Percentiles rank a stretch among this genome's conserved stretches.
phyloP scores from a whole-genome alignment of 2,329 filamentous ascomycete genomes.

The Pezicula rhizophila region DNA sequence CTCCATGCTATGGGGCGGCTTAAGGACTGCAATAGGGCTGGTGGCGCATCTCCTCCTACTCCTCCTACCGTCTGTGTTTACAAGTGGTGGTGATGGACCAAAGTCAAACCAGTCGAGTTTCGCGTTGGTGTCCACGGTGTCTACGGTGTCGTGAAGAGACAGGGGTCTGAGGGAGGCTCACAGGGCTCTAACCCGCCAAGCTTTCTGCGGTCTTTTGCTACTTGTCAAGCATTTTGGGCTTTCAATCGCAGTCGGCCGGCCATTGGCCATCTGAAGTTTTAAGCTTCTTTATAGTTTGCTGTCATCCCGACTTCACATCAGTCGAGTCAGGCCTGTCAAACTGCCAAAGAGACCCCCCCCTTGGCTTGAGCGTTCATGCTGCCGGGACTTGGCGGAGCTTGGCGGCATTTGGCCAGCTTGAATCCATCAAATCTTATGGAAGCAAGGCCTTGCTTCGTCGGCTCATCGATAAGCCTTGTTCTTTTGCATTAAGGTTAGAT shows the following conservation, averaged over 20 bases:
- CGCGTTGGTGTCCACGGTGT: slow-evolving; percentile 19
- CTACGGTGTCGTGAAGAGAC: slow-evolving; percentile 15
- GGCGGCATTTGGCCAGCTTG: slow-evolving; percentile 1
- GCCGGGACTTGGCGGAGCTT: not conserved
- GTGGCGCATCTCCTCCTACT: slow-evolving; percentile 9
- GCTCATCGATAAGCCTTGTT: slow-evolving; percentile 6
- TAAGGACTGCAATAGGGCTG: slow-evolving; percentile 6
- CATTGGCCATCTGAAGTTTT: slow-evolving; percentile 17
- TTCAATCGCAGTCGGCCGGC: slow-evolving; percentile 1
- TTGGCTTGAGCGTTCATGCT: not conserved
- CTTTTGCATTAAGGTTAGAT: slow-evolving; percentile 16
- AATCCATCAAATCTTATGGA: not conserved
- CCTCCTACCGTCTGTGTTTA: slow-evolving; percentile 14
- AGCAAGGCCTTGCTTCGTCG: not conserved
- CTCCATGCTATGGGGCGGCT: not conserved
- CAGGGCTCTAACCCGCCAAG: slow-evolving; percentile 7
- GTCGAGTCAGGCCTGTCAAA: not conserved
- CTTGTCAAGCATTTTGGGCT: slow-evolving; percentile 4
- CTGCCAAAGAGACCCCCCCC: not conserved
- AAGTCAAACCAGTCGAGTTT: slow-evolving; percentile 22
- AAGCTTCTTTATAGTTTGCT: slow-evolving; percentile 8
- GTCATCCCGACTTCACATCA: not conserved
- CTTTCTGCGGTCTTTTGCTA: slow-evolving; percentile 1
- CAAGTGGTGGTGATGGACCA: slow-evolving; percentile 12
- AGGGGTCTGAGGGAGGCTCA: slow-evolving; percentile 6